A percentile compares a stretch with the other conserved stretches of the same genome.
Conservation (phyloP, 2,329 filamentous ascomycete species). For the Didymellaceae sp. region DNA sequence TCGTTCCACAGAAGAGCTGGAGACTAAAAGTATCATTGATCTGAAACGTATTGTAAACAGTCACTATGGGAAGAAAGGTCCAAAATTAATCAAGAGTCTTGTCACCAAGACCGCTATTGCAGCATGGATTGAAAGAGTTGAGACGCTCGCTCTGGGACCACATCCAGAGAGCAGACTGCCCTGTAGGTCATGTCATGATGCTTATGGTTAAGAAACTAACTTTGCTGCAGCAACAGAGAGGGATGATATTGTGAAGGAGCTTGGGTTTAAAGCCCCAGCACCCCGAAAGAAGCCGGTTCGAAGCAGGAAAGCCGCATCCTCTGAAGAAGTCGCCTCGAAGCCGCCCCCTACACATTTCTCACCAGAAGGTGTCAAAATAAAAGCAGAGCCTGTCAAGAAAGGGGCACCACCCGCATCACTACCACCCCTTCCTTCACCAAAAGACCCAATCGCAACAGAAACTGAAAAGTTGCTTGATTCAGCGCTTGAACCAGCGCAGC, state of each 20-base stretch:
- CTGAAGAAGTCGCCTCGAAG: neutral
- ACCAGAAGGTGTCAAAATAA: neutral
- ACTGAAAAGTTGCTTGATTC: neutral
- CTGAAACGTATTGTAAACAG: slow-evolving; percentile 22
- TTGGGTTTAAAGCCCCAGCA: slow-evolving; percentile 1
- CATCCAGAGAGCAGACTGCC: slow-evolving; percentile 15
- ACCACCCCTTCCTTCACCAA: no score
- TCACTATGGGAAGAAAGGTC: slow-evolving; percentile 12
- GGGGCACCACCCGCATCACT: no score
- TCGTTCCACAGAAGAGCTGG: slow-evolving; percentile 13
- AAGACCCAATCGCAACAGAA: neutral
- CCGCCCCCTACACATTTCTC: neutral
- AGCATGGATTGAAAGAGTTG: slow-evolving; percentile 29
- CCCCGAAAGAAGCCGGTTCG: neutral
- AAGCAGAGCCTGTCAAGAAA: no score
- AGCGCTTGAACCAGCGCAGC: neutral
- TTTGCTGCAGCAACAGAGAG: neutral
- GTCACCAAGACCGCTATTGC: slow-evolving; percentile 19
- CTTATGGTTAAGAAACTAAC: neutral
- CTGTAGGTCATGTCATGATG: neutral
- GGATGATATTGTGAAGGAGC: neutral
- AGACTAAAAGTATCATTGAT: slow-evolving; percentile 6
- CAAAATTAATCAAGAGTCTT: slow-evolving; percentile 12
- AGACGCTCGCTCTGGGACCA: slow-evolving; percentile 27
- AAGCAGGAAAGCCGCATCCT: neutral